Conservation (phyloP, 768 basidiomycete species). For the Mycena kentingensis region DNA sequence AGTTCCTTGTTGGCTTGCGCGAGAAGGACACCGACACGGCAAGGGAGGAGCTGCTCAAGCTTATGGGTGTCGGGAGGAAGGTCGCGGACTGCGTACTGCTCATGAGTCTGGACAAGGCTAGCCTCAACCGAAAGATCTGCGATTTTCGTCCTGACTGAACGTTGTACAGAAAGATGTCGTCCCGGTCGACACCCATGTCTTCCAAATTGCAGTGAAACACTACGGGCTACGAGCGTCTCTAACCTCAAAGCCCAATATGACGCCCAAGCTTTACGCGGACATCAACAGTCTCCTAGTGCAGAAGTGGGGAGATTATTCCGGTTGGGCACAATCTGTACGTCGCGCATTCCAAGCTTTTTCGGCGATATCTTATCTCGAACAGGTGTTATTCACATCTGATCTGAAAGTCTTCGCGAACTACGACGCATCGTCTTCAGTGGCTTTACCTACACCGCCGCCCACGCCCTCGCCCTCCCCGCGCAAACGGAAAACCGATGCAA, state of each 20-base stretch:
- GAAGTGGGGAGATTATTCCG: slow-evolving; percentile 84
- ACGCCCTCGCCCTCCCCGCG: slow-evolving; percentile 31
- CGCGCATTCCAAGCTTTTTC: neutral
- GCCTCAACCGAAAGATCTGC: slow-evolving; percentile 2
- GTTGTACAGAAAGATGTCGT: slow-evolving; percentile 71
- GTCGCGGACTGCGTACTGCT: slow-evolving; percentile 94
- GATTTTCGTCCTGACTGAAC: neutral
- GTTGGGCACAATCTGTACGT: slow-evolving; percentile 86
- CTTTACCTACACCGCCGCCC: slow-evolving; percentile 32
- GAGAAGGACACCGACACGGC: slow-evolving; percentile 54
- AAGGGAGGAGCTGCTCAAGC: slow-evolving; percentile 72
- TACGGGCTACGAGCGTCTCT: slow-evolving; percentile 62
- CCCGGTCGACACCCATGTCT: slow-evolving; percentile 95
- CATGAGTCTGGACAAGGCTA: slow-evolving; percentile 90
- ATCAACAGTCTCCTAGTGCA: slow-evolving; percentile 59
- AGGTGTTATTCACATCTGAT: slow-evolving; percentile 79
- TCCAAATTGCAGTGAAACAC: slow-evolving; percentile 82
- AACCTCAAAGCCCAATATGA: slow-evolving; percentile 60
- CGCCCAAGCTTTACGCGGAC: slow-evolving; percentile 74
- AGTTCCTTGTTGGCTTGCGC: slow-evolving; percentile 62
- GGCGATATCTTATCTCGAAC: neutral
- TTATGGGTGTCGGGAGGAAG: slow-evolving; percentile 92
- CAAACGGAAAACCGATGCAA: slow-evolving; percentile 31
- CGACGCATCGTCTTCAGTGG: slow-evolving; percentile 42
- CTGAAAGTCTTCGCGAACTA: slow-evolving; percentile 66